Base-by-base conservation (phyloP, 129 eudicot genomes). In the Chrysanthemum seticuspe region DNA sequence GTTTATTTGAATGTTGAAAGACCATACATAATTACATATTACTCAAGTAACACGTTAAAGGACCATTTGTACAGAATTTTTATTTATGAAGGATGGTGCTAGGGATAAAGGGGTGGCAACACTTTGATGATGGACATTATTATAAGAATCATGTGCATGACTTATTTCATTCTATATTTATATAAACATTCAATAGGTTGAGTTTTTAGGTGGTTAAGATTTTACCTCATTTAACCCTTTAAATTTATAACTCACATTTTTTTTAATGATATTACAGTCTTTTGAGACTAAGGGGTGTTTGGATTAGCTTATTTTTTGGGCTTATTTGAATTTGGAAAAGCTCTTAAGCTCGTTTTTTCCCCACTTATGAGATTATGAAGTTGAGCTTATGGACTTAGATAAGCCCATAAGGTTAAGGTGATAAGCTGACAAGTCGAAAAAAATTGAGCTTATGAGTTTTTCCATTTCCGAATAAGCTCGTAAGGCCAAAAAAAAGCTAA, bases 131-230 rank as follows among this genome's bases (percentile, higher is more conserved):
- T 69, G 14, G 74, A 4, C 14, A 40, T 62, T 19, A 68, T 27
- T 40, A 63, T 18, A 60, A 31, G 50, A 70, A 70, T 40, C 73
- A 71, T 71, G 77, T 78, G 77, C 67, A 78, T 16, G 51, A 15
- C 65, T 78, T 62, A 71, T 71, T 63, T 0, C 54, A n/a, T 40
- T 58, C 75, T 53, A 53, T 71, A 70, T 71, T 54, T 78, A 78
- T 65, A 25, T 16, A 53, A 71, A 66, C 82, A 78, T 71, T 71
- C 31, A 78, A 78, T 64, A 16, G 68, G 71, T 78, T 78, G 66
- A 52, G 72, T 71, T 63, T 57, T 64, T 78, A 78, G 76, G 76
- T 71, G 76, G 76, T 78, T 77, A 53, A 47, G 61, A 62, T 63
- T 25, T 63, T 52, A 23, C 81, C 60, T 53, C 16, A 47, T 51